Conservation (phyloP, 768 basidiomycete species). For the Amanita polypyramis region DNA sequence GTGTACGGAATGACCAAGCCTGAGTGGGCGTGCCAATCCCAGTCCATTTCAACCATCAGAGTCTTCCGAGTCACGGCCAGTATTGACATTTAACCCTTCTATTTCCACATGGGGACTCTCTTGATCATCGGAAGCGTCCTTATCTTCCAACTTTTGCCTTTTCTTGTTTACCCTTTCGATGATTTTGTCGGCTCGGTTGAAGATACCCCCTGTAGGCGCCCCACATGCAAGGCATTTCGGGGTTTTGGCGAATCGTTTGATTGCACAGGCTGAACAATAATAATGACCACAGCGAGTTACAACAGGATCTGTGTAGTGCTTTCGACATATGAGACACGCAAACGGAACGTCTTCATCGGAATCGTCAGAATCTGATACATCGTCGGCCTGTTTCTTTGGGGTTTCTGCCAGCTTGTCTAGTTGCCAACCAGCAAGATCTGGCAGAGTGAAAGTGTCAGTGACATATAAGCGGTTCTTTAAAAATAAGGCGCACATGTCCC, state of each 20-base stretch:
- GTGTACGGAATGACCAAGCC: background rate
- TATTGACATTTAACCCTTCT: conserved; percentile 38
- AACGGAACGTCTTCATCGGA: conserved; percentile 88
- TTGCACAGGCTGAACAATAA: conserved; percentile 91
- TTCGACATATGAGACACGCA: conserved; percentile 95
- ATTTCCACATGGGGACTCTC: conserved; percentile 39
- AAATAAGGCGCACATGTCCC: conserved; percentile 65
- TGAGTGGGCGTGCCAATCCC: background rate
- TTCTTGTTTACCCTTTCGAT: conserved; percentile 78
- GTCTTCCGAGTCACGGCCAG: conserved; percentile 25
- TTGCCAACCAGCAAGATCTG: conserved; percentile 98
- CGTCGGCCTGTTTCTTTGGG: conserved; percentile 50
- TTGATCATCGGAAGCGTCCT: conserved; percentile 34
- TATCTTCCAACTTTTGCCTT: conserved; percentile 45
- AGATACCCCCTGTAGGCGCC: conserved; percentile 88
- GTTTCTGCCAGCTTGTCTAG: conserved; percentile 86
- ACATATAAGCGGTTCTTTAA: conserved; percentile 3
- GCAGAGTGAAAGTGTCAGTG: conserved; percentile 6
- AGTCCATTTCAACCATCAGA: conserved; percentile 12
- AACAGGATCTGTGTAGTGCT: conserved; percentile 90
- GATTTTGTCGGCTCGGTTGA: conserved; percentile 91
- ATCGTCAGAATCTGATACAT: conserved; percentile 52
- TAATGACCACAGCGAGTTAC: conserved; percentile 96
- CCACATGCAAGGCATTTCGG: conserved; percentile 95
- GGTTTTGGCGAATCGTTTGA: conserved; percentile 88